A percentile compares a stretch with the other conserved stretches of the same genome.
phyloP scores from a whole-genome alignment of 371 early-diverging fungal species.

The Mortierella sp. region DNA sequence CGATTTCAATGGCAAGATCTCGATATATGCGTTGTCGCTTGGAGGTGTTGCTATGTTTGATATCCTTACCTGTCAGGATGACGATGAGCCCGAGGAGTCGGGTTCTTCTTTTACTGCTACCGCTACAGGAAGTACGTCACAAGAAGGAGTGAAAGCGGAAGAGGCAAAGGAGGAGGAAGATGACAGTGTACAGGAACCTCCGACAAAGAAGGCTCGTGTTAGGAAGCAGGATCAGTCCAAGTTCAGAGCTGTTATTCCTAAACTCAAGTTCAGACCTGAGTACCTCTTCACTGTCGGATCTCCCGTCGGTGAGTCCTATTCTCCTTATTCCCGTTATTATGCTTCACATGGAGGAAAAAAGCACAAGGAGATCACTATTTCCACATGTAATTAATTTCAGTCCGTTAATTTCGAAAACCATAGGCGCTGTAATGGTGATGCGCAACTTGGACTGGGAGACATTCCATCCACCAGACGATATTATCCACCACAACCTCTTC shows the following conservation, averaged over 20 bases:
- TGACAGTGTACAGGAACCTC: neutral
- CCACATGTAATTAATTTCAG: slow-evolving; percentile 44
- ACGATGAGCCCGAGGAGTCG: slow-evolving; percentile 53
- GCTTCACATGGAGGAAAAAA: neutral
- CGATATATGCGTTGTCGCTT: slow-evolving; percentile 72
- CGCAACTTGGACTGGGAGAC: slow-evolving; percentile 68
- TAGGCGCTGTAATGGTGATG: slow-evolving; percentile 72
- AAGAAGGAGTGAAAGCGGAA: neutral
- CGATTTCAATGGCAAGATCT: slow-evolving; percentile 71
- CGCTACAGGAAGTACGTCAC: slow-evolving; percentile 1
- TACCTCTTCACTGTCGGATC: slow-evolving; percentile 72
- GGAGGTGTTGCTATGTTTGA: slow-evolving; percentile 80
- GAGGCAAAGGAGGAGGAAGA: neutral
- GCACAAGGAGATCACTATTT: neutral
- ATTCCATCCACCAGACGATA: slow-evolving; percentile 69
- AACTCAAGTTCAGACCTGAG: slow-evolving; percentile 59
- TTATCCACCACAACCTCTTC: slow-evolving; percentile 73
- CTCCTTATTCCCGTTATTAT: slow-evolving; percentile 17
- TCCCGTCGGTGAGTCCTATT: slow-evolving; percentile 62
- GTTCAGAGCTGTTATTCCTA: slow-evolving; percentile 31
- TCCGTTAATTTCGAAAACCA: slow-evolving; percentile 43
- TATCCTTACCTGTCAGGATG: slow-evolving; percentile 64
- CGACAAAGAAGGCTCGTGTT: slow-evolving; percentile 16
- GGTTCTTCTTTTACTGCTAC: neutral
- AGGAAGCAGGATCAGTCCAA: slow-evolving; percentile 45